These are phyloP conservation scores for Ballota nigra DNA, from an alignment of 257 asterid species.

Conservation along the genomic window DNA sequence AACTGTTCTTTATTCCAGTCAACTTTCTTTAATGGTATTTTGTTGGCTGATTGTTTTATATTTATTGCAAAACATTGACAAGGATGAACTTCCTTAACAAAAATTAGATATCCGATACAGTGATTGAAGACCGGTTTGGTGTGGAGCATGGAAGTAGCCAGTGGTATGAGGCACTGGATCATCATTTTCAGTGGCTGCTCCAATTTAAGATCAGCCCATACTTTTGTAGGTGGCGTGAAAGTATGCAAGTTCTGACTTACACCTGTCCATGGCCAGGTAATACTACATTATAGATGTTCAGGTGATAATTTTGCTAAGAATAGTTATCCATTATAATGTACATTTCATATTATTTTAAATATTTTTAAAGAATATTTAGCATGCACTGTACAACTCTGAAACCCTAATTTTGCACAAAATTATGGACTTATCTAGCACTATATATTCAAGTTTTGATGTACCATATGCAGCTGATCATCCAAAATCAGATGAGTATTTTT, in stretches of 20 bases:
- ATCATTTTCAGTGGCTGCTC: constrained; percentile 92
- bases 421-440: constrained; percentile 1
- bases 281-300: constrained; percentile 11
- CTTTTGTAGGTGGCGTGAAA: constrained; percentile 98
- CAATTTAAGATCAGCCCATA: constrained; percentile 93
- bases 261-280: constrained; percentile 99
- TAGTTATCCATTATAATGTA: not conserved
- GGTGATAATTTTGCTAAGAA: constrained; percentile 7
- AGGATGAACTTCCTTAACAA: constrained; percentile 44
- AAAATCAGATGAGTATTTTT: constrained; percentile 88
- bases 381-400: not conserved
- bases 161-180: constrained; percentile 91
- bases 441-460: not conserved
- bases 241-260: constrained; percentile 94
- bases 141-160: constrained; percentile 91
- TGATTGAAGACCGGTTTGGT: constrained; percentile 95
- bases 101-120: constrained; percentile 87
- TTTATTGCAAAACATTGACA: constrained; percentile 13
- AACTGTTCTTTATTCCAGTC: not conserved
- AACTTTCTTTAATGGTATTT: not conserved
- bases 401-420: constrained; percentile 13
- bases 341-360: constrained; percentile 1
- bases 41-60: not conserved
- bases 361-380: not conserved
- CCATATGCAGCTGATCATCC: constrained; percentile 85